Percentiles rank a stretch among this genome's conserved stretches.
Conservation (phyloP, 2,329 filamentous ascomycete species). For the Fusarium torulosum region DNA sequence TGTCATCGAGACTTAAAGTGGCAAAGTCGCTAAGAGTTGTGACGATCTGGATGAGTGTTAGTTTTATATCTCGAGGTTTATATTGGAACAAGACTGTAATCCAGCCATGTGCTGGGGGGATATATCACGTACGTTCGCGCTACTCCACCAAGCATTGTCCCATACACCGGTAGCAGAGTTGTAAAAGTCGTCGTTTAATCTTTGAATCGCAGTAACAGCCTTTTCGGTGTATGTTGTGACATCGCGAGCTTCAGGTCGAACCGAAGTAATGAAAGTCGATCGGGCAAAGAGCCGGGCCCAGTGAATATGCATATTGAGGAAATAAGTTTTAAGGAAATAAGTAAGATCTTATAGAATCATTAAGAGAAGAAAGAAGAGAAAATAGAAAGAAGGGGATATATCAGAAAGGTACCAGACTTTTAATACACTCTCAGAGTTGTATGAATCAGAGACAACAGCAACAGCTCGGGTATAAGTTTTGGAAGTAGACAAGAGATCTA, state of each 20-base stretch:
- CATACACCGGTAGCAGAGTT: conserved; percentile 71
- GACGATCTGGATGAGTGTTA: conserved; percentile 54
- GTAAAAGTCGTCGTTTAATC: conserved; percentile 71
- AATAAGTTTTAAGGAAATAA: conserved; percentile 16
- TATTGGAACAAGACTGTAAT: not conserved
- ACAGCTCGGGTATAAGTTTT: conserved; percentile 17
- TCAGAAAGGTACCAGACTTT: conserved; percentile 11
- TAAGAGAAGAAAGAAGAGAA: not conserved
- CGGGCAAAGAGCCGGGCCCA: conserved; percentile 43
- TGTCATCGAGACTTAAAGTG: conserved; percentile 50
- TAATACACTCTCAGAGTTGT: conserved; percentile 23
- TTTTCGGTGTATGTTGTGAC: conserved; percentile 51
- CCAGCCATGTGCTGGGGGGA: not conserved
- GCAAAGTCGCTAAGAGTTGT: conserved; percentile 71
- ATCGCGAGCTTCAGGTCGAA: conserved; percentile 34
- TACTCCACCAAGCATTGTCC: conserved; percentile 79
- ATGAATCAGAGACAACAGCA: conserved; percentile 35
- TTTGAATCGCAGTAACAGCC: conserved; percentile 52
- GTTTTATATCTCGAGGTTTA: not conserved
- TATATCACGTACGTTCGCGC: conserved; percentile 64
- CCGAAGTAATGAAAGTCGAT: conserved; percentile 35
- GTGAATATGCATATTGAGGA: conserved; percentile 43
- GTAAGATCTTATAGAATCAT: conserved; percentile 2
- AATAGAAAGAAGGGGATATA: not conserved
- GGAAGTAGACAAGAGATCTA: conserved; percentile 25